Conservation (phyloP, 2,329 filamentous ascomycete species). For the Fusarium succisae region DNA sequence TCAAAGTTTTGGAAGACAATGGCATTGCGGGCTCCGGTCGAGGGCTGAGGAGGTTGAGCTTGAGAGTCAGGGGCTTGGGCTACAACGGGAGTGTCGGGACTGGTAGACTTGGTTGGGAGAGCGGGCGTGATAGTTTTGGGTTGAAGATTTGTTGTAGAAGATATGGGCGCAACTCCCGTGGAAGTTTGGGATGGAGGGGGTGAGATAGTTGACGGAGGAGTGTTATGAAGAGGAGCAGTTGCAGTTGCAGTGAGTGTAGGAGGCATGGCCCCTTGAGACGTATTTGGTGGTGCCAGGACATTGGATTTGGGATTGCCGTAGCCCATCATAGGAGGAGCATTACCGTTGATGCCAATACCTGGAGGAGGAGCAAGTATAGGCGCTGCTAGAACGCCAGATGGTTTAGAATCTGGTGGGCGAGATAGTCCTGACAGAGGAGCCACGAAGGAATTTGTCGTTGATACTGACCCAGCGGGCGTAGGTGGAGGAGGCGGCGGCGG, state of each 20-base stretch:
- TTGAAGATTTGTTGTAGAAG: conserved; percentile 11
- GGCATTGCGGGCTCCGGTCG: conserved; percentile 63
- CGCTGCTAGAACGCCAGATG: conserved; percentile 50
- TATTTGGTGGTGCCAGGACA: conserved; percentile 57
- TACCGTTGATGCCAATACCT: conserved; percentile 40
- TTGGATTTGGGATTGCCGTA: conserved; percentile 51
- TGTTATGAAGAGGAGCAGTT: conserved; percentile 30
- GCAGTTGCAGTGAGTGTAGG: conserved; percentile 24
- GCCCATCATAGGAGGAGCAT: conserved; percentile 43
- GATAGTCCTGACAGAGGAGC: conserved; percentile 37
- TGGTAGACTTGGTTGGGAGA: conserved; percentile 9
- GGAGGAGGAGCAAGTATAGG: conserved; percentile 51
- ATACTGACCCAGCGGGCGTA: neutral
- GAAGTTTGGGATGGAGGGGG: neutral
- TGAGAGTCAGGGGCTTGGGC: conserved; percentile 34
- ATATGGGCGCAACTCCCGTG: neutral
- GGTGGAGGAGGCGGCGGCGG: conserved; percentile 12
- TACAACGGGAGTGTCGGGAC: conserved; percentile 11
- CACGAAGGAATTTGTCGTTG: conserved; percentile 15
- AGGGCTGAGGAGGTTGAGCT: conserved; percentile 37
- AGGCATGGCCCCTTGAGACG: conserved; percentile 44
- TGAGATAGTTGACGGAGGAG: conserved; percentile 7
- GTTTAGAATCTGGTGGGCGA: conserved; percentile 39
- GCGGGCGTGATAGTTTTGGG: conserved; percentile 7
- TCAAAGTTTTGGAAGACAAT: conserved; percentile 70